Conservation (phyloP, 805 yeast species). For the Candida takata region DNA sequence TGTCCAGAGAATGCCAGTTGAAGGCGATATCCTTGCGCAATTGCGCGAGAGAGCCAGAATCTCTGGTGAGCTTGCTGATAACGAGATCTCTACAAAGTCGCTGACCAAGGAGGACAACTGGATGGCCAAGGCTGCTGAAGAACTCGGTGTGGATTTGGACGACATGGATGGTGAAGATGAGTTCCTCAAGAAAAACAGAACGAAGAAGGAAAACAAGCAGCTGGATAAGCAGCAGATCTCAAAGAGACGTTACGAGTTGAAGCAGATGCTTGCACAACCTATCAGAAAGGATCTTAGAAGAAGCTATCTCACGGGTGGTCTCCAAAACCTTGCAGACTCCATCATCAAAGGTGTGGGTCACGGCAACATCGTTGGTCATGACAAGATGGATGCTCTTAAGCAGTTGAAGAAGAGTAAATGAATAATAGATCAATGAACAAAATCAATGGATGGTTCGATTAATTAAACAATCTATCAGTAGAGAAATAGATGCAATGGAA, state of each 20-base stretch:
- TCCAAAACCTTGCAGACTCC: slow-evolving; percentile 70
- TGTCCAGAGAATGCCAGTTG: slow-evolving; percentile 68
- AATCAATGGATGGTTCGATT: no score
- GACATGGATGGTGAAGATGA: slow-evolving; percentile 73
- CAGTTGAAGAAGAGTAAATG: slow-evolving; percentile 35
- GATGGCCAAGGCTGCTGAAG: slow-evolving; percentile 89
- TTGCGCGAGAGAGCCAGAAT: slow-evolving; percentile 59
- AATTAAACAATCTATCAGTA: no score
- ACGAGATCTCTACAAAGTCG: slow-evolving; percentile 53
- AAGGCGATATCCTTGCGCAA: slow-evolving; percentile 63
- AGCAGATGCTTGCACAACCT: slow-evolving; percentile 43
- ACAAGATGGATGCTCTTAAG: slow-evolving; percentile 59
- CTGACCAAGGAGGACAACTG: slow-evolving; percentile 66
- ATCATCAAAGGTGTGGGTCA: slow-evolving; percentile 64
- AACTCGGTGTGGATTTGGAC: slow-evolving; percentile 75
- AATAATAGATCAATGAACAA: no score
- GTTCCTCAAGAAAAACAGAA: slow-evolving; percentile 54
- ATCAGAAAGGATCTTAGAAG: slow-evolving; percentile 58
- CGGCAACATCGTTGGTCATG: slow-evolving; percentile 61
- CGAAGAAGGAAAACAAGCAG: slow-evolving; percentile 45
- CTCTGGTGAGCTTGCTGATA: slow-evolving; percentile 71
- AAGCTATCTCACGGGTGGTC: slow-evolving; percentile 75
- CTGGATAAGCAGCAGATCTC: slow-evolving; percentile 44
- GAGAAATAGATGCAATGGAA: slow-evolving; percentile 1
- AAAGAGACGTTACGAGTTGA: slow-evolving; percentile 44